Evolutionary conservation across 805 yeast genomes (phyloP).

Genomic region (Wickerhamomyces hampshirensis): DNA sequence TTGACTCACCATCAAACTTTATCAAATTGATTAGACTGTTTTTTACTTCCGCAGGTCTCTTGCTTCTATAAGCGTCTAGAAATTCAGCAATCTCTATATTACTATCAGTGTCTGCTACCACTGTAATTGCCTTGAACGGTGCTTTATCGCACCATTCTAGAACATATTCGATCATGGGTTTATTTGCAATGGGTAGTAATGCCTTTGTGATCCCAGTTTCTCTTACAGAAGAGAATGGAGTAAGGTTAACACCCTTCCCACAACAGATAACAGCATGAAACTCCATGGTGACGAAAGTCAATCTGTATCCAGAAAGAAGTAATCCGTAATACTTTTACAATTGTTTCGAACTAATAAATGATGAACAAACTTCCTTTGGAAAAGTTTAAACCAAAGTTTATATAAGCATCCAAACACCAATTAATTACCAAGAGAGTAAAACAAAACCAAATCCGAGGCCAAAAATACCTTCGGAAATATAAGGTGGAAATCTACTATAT

Average conservation of each 20-base stretch:
- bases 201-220: conserved; percentile 77
- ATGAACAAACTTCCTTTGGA: no score
- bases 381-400: no score
- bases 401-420: background rate
- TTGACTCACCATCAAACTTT: conserved; percentile 42
- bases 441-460: no score
- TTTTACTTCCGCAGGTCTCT: conserved; percentile 31
- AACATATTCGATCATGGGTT: conserved; percentile 82
- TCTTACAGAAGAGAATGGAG: conserved; percentile 64
- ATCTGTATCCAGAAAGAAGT: background rate
- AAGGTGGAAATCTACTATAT: no score
- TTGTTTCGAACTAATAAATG: no score
- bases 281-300: conserved; percentile 61
- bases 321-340: no score
- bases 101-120: conserved; percentile 51
- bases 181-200: conserved; percentile 81
- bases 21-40: conserved; percentile 36
- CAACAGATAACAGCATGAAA: conserved; percentile 88
- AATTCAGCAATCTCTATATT: conserved; percentile 42
- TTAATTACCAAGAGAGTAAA: no score
- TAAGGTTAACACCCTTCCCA: conserved; percentile 71
- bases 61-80: conserved; percentile 41
- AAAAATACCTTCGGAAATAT: no score
- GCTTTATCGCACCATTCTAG: conserved; percentile 92
- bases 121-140: conserved; percentile 62